Conservation (phyloP, 139 green algal species). For the Mychonastes homosphaera region DNA sequence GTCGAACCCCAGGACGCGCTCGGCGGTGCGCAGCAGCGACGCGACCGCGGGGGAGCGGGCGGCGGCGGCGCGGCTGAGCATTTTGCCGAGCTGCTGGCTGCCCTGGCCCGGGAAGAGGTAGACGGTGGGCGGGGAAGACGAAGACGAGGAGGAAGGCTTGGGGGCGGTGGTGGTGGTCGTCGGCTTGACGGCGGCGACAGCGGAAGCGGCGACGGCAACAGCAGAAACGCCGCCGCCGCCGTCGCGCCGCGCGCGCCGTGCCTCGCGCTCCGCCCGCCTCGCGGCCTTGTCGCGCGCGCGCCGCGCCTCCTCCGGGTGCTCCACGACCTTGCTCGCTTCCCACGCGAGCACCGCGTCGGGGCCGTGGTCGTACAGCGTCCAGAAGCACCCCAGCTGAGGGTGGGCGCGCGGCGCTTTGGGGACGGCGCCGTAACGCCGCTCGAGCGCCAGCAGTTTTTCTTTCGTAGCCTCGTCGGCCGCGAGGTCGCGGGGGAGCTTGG, state of each 20-base stretch:
- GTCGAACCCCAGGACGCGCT: constrained; percentile 79
- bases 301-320: constrained; percentile 39
- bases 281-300: constrained; percentile 27
- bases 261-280: constrained; percentile 17
- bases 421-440: constrained; percentile 37
- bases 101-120: constrained; percentile 88
- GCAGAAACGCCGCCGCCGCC: neutral
- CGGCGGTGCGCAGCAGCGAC: constrained; percentile 65
- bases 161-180: neutral
- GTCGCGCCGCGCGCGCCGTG: neutral
- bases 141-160: neutral
- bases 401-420: constrained; percentile 55
- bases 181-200: neutral
- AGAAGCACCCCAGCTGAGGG: constrained; percentile 78
- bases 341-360: constrained; percentile 59
- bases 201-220: neutral
- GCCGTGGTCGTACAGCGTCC: constrained; percentile 90
- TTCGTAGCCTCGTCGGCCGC: constrained; percentile 36
- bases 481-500: constrained; percentile 56
- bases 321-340: constrained; percentile 7
- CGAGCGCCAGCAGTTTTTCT: constrained; percentile 16
- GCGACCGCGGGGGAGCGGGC: constrained; percentile 61
- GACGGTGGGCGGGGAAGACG: constrained; percentile 4
- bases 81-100: constrained; percentile 80
- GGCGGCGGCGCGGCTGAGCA: constrained; percentile 47